Evolutionary conservation across 163 green algal genomes (phyloP), one percentile per base, ranked within the genome.

Genomic region (Chlamydomonas reinhardtii): DNA sequence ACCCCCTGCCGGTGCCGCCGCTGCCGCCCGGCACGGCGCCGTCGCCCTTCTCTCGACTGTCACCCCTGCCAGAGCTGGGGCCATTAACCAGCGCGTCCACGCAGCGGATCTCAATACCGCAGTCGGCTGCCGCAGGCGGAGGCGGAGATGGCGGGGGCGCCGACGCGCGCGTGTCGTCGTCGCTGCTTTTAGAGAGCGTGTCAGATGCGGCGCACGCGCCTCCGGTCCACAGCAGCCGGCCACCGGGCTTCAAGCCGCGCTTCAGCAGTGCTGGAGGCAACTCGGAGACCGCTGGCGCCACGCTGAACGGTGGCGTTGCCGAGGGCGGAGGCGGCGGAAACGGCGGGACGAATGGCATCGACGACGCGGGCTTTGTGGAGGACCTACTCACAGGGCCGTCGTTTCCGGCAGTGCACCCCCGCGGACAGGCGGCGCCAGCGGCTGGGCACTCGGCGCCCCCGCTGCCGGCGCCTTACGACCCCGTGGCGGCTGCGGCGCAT

Each of bases 211-310:
- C 34, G 59, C 24, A 29, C 27, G 32, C 74, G 59, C 74, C 74
- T 32, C 59, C 59, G 12, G 59, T 82, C 32, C 74, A 82, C 34
- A 82, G 74, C 74, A 73, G 56, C 56, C 32, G 74, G 25, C 74
- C 74, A 34, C 59, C 15, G 8, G 74, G 68, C 32, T 82, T 56
- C 48, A 56, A 56, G 48, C 48, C 48, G 48, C 48, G 48, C 48
- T 56, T 56, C 48, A 56, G 48, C 48, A 56, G 48, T 14, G 19
- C 11, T 14, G 48, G 48, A 2, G 48, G 19, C 12, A 56, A 56
- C 48, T 56, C 48, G 12, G 48, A 56, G 14, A 14, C 48, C 14
- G 48, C 48, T 8, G 39, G 39, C 11, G 48, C 48, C 48, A 56
- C 48, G 48, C 48, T 56, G 12, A 19, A 56, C 14, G 48, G 48